A percentile compares a stretch with the other conserved stretches of the same genome.
These are phyloP conservation scores for Brassica juncea DNA, from an alignment of 345 rosid genomes.

Conservation along the genomic window DNA sequence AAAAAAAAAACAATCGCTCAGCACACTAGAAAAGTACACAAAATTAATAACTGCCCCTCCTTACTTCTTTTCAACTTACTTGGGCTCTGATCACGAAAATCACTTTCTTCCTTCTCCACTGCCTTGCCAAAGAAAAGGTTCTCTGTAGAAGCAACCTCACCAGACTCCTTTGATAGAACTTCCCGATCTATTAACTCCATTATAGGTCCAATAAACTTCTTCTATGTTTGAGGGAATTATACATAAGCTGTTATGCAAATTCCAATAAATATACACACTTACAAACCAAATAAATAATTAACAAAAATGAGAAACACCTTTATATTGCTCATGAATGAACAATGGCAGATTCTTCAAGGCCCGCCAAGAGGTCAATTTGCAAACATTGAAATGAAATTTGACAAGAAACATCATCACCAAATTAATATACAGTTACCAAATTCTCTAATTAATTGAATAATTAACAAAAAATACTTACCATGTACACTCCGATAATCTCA, in stretches of 20 bases:
- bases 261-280: conserved; percentile 12
- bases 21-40: neutral
- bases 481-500: neutral
- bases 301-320: conserved; percentile 30
- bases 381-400: neutral
- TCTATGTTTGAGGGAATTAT: conserved; percentile 78
- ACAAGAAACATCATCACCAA: conserved; percentile 11
- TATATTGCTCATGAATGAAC: conserved; percentile 65
- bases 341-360: conserved; percentile 70
- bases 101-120: conserved; percentile 46
- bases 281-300: neutral
- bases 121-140: conserved; percentile 53
- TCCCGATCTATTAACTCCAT: conserved; percentile 76
- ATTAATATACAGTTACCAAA: neutral
- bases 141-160: conserved; percentile 47
- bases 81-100: conserved; percentile 19
- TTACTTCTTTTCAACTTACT: conserved; percentile 45
- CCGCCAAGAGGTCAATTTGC: conserved; percentile 29
- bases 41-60: neutral
- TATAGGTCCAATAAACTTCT: conserved; percentile 70
- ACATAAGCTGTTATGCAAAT: conserved; percentile 54
- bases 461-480: neutral
- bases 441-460: neutral
- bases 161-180: conserved; percentile 59
- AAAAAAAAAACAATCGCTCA: conserved; percentile 4